Conservation (phyloP, 805 yeast genomes). For the Babjeviella inositovora region DNA sequence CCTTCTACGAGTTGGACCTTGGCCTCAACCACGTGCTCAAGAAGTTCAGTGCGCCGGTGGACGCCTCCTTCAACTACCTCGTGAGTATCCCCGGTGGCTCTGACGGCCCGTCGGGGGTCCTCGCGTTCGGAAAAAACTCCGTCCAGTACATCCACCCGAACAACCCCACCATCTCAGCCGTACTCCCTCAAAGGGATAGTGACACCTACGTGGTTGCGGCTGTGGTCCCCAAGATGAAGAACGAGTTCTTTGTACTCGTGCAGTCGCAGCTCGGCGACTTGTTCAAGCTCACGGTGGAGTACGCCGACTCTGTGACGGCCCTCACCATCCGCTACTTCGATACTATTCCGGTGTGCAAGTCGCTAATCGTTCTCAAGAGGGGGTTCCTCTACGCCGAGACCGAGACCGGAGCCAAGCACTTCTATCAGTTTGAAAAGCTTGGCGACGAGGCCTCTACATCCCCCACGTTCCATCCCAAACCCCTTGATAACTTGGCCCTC, state of each 20-base stretch:
- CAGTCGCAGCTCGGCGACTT: conserved; percentile 67
- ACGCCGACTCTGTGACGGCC: conserved; percentile 19
- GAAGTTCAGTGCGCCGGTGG: conserved; percentile 22
- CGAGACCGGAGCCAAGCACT: conserved; percentile 41
- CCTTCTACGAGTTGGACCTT: conserved; percentile 70
- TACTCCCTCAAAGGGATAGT: conserved; percentile 35
- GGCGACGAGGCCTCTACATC: conserved; percentile 47
- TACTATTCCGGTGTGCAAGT: conserved; percentile 42
- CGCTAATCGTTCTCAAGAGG: conserved; percentile 45
- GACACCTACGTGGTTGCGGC: conserved; percentile 30
- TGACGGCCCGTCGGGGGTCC: conserved; percentile 57
- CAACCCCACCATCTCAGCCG: conserved; percentile 17
- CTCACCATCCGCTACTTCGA: conserved; percentile 60
- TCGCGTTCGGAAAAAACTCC: conserved; percentile 43
- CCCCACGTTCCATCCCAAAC: conserved; percentile 12
- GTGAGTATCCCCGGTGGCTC: conserved; percentile 57
- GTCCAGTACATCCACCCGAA: conserved; percentile 32
- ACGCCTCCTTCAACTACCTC: conserved; percentile 27
- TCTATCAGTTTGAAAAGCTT: conserved; percentile 68
- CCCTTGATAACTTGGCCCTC: conserved; percentile 38
- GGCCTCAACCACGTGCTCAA: conserved; percentile 68
- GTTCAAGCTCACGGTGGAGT: conserved; percentile 44
- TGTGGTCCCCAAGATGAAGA: conserved; percentile 50
- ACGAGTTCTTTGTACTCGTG: conserved; percentile 45
- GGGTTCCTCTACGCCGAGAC: conserved; percentile 65